These are phyloP conservation scores for Globisporangium megalacanthum DNA, from an alignment of 352 stramenopile genomes.

Conservation along the genomic window DNA sequence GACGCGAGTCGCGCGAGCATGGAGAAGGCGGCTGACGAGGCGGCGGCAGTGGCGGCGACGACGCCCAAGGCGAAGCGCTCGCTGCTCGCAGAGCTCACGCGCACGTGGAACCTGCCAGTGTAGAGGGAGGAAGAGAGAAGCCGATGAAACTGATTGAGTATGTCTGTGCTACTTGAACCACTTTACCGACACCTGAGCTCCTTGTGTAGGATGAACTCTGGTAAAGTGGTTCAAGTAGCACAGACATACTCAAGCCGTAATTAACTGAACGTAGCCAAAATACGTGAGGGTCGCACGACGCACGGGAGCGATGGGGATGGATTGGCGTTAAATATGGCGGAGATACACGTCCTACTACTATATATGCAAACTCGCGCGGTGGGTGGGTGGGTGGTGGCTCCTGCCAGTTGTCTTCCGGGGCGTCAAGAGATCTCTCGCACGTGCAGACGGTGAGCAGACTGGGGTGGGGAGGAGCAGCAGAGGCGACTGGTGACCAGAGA, in stretches of 20 bases:
- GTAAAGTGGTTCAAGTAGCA: too few species aligned
- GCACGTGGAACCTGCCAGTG: conserved; percentile 15
- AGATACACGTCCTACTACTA: conserved; percentile 6
- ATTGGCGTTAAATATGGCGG: conserved; percentile 5
- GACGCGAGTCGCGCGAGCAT: conserved; percentile 11
- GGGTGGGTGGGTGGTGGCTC: not conserved
- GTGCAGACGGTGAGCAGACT: too few species aligned
- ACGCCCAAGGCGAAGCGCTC: conserved; percentile 3
- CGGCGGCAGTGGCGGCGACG: not conserved
- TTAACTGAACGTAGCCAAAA: too few species aligned
- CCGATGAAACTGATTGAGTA: not conserved
- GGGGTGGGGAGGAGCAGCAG: too few species aligned
- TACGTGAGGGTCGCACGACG: not conserved
- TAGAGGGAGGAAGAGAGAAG: not conserved
- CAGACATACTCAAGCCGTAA: too few species aligned
- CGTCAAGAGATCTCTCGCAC: not conserved
- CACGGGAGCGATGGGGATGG: conserved; percentile 1
- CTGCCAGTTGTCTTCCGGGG: not conserved
- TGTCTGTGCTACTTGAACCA: too few species aligned
- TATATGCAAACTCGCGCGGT: not conserved
- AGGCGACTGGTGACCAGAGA: too few species aligned
- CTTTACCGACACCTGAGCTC: not conserved
- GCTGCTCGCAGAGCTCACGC: conserved; percentile 10
- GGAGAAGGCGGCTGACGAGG: conserved; percentile 2
- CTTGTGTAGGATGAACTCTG: not conserved